Evolutionary conservation across 441 rosid species (phyloP), one percentile per base, ranked within the genome.

Genomic region (Corymbia citriodora): DNA sequence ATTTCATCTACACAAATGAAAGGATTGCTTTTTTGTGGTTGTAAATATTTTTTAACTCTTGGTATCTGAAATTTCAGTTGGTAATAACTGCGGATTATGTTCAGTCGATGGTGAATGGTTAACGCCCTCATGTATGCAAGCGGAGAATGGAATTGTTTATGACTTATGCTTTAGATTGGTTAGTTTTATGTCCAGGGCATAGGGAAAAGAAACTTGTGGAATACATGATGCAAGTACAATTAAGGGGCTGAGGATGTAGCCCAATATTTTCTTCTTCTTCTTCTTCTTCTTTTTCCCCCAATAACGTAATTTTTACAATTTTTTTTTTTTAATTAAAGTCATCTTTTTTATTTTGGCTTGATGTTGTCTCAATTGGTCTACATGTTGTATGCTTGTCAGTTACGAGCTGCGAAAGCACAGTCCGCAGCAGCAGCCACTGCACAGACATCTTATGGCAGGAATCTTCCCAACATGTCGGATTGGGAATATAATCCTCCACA

Each of bases 371-470:
- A 8, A 68, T 45, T 81, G 68, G 57, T 87, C 55, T 61, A 6
- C 86, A 15, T 90, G 87, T 18, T 90, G 85, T 48, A 68, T 86
- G 83, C 55, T 88, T 89, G 70, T 55, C 90, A 96, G 97, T 91
- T 96, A 91, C 94, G 94, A 85, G 97, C 93, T 92, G 94, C 94
- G 2, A 95, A 92, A 92, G 95, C 91, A 59, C 94, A 94, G 49
- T 55, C 92, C 29, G 91, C 92, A 83, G 92, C 96, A 91, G 90
- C 92, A 7, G 94, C 90, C 89, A 82, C 93, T 63, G 54, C 94
- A 89, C 97, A 94, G 88, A 92, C 95, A 72, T 91, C 97, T 33
- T 79, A 91, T 87, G 93, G 83, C 91, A 92, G 88, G 88, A 92
- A 55, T 88, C 90, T 94, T 33, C 93, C 93, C 59, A 90, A 91